Base-by-base conservation (phyloP, 1,139 yeast species). In the Kluyveromyces sp. region DNA sequence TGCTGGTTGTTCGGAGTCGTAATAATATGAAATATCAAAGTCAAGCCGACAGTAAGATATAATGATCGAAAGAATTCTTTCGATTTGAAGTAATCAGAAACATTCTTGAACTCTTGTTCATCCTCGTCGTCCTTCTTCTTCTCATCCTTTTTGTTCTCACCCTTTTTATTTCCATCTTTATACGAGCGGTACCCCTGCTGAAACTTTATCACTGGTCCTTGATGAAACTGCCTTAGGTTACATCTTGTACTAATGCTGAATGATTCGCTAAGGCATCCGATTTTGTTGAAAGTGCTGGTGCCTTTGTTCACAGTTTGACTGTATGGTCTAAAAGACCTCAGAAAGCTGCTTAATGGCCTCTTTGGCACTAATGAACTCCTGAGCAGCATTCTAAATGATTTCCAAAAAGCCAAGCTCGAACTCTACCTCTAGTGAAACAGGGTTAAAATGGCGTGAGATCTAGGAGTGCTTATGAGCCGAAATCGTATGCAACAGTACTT, bases 61-160 rank as follows among this genome's bases (percentile, higher is more conserved):
- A 66, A 40, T 3, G 69, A 53, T 51, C 65, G 66, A 17, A 60
- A 53, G 45, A 68, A 69, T 50, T 69, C 71, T 46, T 63, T 66
- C 8, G 71, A 66, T 45, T 60, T 63, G 51, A 69, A 59, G 47
- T 65, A 67, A 8, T 65, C 65, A 3, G 57, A 46, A 13, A 63
- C 49, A 11, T 63, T 56, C 48, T 63, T 57, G 44, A 50, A 52
- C 56, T 54, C 22, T 58, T 60, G 29, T 57, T 54, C 43, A 16
- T 62, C 48, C n/a, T 53, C 40, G 17, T 52, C 45, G 19, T 45
- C 29, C 13, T 44, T 25, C 37, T 35, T 36, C 19, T 35, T 28
- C 18, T 40, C 15, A 8, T 25, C 25, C 4, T 31, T 15, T 12
- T 36, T 19, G 12, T 40, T 29, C 4, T 17, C 17, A 33, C 20